Percentiles rank a stretch among this genome's conserved stretches.
Conservation (phyloP, 441 rosid genomes). For the Capsella rubella region DNA sequence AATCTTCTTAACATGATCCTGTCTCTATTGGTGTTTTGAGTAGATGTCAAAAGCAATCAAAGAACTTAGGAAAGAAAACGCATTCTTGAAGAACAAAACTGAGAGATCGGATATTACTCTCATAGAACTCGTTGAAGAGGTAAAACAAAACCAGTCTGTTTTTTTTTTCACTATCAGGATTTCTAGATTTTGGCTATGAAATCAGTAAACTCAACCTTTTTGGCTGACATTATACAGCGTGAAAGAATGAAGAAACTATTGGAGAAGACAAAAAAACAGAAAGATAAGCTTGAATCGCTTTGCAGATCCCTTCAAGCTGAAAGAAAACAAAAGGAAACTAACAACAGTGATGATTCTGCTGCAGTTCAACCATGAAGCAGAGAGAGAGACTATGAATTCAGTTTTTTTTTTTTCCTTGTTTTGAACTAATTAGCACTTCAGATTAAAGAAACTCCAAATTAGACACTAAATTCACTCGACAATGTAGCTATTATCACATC, state of each 20-base stretch:
- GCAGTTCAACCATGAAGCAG: conserved; percentile 29
- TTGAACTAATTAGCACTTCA: conserved; percentile 21
- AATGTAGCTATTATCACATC: neutral
- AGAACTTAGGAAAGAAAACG: conserved; percentile 87
- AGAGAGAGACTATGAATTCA: conserved; percentile 15
- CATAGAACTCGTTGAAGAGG: conserved; percentile 90
- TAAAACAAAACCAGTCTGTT: conserved; percentile 29
- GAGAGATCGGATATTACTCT: conserved; percentile 82
- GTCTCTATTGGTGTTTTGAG: conserved; percentile 27
- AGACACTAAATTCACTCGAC: neutral
- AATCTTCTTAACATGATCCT: neutral
- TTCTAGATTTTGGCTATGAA: neutral
- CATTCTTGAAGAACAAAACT: conserved; percentile 83
- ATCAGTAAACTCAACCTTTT: conserved; percentile 2
- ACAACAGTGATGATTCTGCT: conserved; percentile 20
- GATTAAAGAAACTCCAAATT: conserved; percentile 2
- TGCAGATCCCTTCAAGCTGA: conserved; percentile 95
- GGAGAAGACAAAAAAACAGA: conserved; percentile 92
- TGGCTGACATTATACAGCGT: conserved; percentile 55
- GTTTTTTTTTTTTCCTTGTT: neutral
- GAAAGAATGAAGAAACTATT: conserved; percentile 78
- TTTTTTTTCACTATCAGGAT: neutral
- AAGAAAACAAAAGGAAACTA: conserved; percentile 63
- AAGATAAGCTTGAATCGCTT: conserved; percentile 87
- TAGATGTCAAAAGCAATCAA: conserved; percentile 89